These are phyloP conservation scores for Royoungia palumana DNA, from an alignment of 768 basidiomycete genomes.

Conservation along the genomic window DNA sequence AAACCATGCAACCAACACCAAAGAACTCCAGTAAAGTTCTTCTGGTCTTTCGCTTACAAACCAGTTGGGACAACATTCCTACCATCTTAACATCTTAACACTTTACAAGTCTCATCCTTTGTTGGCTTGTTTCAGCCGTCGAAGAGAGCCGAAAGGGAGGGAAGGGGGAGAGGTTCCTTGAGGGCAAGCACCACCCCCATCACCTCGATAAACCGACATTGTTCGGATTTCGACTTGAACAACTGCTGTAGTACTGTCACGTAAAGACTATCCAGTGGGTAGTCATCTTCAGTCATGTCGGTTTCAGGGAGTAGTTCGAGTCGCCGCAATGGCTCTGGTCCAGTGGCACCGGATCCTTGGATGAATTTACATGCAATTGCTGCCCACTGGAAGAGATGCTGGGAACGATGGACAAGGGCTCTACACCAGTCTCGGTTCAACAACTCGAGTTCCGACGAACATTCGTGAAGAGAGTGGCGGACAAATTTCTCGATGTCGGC, in stretches of 20 bases:
- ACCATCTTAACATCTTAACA: too few relatives aligned
- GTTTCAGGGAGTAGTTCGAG: background rate
- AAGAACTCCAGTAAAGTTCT: too few relatives aligned
- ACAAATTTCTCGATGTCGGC: background rate
- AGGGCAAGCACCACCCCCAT: too few relatives aligned
- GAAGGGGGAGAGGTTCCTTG: background rate
- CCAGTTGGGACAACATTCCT: too few relatives aligned
- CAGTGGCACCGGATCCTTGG: background rate
- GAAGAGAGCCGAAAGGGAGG: background rate
- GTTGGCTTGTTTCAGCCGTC: too few relatives aligned
- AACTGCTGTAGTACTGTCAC: too few relatives aligned
- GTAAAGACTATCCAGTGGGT: background rate
- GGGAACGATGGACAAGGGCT: conserved; percentile 9
- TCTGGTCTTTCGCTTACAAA: too few relatives aligned
- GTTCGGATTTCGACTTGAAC: too few relatives aligned
- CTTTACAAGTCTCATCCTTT: too few relatives aligned
- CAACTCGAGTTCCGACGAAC: background rate
- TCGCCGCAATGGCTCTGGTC: background rate
- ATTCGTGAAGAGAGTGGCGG: background rate
- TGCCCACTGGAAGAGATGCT: conserved; percentile 27
- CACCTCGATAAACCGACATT: too few relatives aligned
- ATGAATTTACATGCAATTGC: too few relatives aligned
- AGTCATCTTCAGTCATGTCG: background rate
- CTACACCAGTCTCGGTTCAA: conserved; percentile 6
- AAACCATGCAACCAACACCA: too few relatives aligned